Percentiles rank a stretch among this genome's conserved stretches.
phyloP scores from a whole-genome alignment of 768 basidiomycete genomes.

The Fibroporia radiculosa region DNA sequence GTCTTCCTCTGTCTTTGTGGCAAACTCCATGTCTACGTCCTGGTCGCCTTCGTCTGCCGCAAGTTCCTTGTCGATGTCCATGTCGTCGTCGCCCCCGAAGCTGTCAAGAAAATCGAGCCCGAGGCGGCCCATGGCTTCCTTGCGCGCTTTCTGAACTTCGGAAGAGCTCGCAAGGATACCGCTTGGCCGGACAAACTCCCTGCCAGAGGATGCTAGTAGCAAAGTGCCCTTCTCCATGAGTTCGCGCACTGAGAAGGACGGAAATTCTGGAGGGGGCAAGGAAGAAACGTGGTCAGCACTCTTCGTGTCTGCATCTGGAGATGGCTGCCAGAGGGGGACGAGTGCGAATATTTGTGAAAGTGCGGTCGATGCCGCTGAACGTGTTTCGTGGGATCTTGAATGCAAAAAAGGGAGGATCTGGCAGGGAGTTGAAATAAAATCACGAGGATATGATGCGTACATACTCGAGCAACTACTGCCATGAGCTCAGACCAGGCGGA shows the following conservation, averaged over 20 bases:
- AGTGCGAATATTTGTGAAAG: slow-evolving; percentile 81
- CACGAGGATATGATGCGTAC: slow-evolving; percentile 10
- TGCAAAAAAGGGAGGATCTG: slow-evolving; percentile 88
- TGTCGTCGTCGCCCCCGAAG: slow-evolving; percentile 64
- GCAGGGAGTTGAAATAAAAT: background rate
- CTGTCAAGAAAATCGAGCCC: slow-evolving; percentile 82
- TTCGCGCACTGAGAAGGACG: slow-evolving; percentile 68
- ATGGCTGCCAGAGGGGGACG: slow-evolving; percentile 75
- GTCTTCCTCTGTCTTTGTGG: slow-evolving; percentile 33
- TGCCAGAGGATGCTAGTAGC: slow-evolving; percentile 87
- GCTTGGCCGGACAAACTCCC: slow-evolving; percentile 75
- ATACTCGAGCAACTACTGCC: slow-evolving; percentile 82
- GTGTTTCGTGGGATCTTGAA: slow-evolving; percentile 88
- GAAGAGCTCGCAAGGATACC: slow-evolving; percentile 65
- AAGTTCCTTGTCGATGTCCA: slow-evolving; percentile 82
- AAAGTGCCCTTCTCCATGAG: slow-evolving; percentile 70
- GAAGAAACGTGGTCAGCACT: slow-evolving; percentile 21
- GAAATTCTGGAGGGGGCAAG: slow-evolving; percentile 48
- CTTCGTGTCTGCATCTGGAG: slow-evolving; percentile 25
- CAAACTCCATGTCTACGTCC: slow-evolving; percentile 28
- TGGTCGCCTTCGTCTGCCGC: slow-evolving; percentile 46
- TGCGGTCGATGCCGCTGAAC: slow-evolving; percentile 82
- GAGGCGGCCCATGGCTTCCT: slow-evolving; percentile 81
- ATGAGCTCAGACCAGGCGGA: slow-evolving; percentile 88
- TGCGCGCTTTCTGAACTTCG: slow-evolving; percentile 82